Conservation (phyloP, 176 grass and related monocot genomes). For the Luzula sylvatica region DNA sequence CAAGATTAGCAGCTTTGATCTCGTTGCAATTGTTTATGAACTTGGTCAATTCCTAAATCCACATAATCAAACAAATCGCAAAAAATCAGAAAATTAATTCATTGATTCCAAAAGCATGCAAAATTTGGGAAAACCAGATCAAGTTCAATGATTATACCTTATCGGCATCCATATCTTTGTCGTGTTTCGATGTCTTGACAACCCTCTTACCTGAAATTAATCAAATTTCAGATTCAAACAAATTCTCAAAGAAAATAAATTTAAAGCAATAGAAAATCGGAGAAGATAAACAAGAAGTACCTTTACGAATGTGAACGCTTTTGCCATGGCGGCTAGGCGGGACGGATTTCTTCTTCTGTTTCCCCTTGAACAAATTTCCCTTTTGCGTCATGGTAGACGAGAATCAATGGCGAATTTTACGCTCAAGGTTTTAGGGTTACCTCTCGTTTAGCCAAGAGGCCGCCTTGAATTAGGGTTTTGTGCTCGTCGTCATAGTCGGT, state of each 20-base stretch:
- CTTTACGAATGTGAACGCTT: conserved; percentile 54
- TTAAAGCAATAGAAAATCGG: not conserved
- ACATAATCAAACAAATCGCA: not conserved
- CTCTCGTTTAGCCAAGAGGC: no score
- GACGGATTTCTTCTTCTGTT: conserved; percentile 65
- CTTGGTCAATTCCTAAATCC: conserved; percentile 50
- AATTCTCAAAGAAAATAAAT: not conserved
- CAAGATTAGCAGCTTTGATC: conserved; percentile 52
- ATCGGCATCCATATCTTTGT: conserved; percentile 60
- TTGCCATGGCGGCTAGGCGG: conserved; percentile 88
- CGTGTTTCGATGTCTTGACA: conserved; percentile 49
- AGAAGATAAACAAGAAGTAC: conserved; percentile 20
- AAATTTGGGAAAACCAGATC: not conserved
- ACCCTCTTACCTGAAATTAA: conserved; percentile 51
- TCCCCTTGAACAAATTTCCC: conserved; percentile 71
- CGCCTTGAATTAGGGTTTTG: no score
- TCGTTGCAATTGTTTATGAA: conserved; percentile 76
- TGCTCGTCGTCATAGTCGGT: no score
- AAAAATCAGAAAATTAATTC: not conserved
- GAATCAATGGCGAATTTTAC: not conserved
- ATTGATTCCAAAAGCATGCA: not conserved
- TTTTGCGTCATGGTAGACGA: conserved; percentile 67
- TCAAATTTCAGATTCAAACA: not conserved
- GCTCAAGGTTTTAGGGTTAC: conserved; percentile 7
- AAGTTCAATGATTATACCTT: conserved; percentile 25